phyloP scores from a whole-genome alignment of 352 stramenopile genomes.

The Pythium brachiatum region DNA sequence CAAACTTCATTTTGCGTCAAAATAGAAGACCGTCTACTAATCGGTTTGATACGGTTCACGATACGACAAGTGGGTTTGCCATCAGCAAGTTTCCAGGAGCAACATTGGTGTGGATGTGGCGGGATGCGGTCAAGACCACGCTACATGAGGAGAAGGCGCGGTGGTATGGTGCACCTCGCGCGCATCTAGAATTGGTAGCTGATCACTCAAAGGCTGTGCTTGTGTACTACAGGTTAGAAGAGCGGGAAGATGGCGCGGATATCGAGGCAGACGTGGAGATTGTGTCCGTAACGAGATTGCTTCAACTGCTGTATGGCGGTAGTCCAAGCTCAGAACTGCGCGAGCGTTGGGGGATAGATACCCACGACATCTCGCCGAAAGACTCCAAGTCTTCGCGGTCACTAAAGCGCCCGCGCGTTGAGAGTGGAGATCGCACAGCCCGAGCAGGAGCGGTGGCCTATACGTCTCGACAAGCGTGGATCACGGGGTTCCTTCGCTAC shows the following conservation, averaged over 20 bases:
- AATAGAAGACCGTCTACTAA: background rate
- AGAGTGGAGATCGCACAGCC: background rate
- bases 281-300: conserved; percentile 23
- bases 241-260: background rate
- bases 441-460: conserved; percentile 23
- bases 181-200: background rate
- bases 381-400: background rate
- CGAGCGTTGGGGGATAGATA: background rate
- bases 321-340: conserved; percentile 1
- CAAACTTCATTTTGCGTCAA: background rate
- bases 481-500: conserved; percentile 49
- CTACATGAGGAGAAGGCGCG: conserved; percentile 6
- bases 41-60: background rate
- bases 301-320: background rate
- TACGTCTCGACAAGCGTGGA: conserved; percentile 35
- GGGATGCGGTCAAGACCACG: conserved; percentile 17
- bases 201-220: background rate
- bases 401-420: conserved; percentile 14
- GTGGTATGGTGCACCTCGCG: conserved; percentile 13
- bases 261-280: conserved; percentile 11
- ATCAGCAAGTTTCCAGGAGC: background rate
- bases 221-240: conserved; percentile 7
- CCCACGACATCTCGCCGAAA: conserved; percentile 6
- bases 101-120: conserved; percentile 15
- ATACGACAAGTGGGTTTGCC: background rate